Evolutionary conservation across 2,329 filamentous ascomycete genomes (phyloP).

Genomic region (Leptographium radiaticola): DNA sequence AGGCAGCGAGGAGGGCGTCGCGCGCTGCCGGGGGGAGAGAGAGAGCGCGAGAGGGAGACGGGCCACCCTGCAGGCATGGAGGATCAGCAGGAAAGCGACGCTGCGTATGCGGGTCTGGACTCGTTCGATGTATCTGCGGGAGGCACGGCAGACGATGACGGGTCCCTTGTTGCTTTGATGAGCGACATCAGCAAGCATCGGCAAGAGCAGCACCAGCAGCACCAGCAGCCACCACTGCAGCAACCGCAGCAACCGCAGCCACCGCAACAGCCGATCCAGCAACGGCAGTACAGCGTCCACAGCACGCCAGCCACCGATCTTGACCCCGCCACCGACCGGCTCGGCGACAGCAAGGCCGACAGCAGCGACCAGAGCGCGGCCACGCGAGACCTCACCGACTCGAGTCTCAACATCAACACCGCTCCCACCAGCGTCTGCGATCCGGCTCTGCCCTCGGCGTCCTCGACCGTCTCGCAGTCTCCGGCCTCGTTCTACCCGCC

Average conservation of each 20-base stretch:
- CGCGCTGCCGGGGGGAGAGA: not conserved
- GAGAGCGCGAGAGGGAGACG: not conserved
- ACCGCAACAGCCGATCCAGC: constrained; percentile 1
- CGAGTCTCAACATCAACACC: constrained; percentile 1
- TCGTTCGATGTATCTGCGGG: constrained; percentile 9
- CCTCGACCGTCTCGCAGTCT: not conserved
- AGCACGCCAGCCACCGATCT: not conserved
- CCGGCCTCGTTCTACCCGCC: constrained; percentile 4
- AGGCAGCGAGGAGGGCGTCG: not conserved
- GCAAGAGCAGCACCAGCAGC: not conserved
- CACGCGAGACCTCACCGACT: constrained; percentile 6
- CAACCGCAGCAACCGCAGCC: not conserved
- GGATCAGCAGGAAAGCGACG: constrained; percentile 8
- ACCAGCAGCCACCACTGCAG: constrained; percentile 1
- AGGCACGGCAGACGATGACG: constrained; percentile 2
- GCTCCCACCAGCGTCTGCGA: constrained; percentile 13
- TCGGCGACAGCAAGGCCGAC: not conserved
- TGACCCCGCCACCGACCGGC: too few species aligned
- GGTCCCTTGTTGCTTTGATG: constrained; percentile 3
- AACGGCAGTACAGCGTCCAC: not conserved
- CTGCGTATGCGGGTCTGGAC: constrained; percentile 11
- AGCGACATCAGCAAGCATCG: constrained; percentile 6
- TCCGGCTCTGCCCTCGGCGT: not conserved
- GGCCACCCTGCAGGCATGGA: constrained; percentile 7
- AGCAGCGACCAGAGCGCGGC: constrained; percentile 14